Base-by-base conservation (phyloP, 2,329 filamentous ascomycete genomes). In the Trichoderma cornu-damae region DNA sequence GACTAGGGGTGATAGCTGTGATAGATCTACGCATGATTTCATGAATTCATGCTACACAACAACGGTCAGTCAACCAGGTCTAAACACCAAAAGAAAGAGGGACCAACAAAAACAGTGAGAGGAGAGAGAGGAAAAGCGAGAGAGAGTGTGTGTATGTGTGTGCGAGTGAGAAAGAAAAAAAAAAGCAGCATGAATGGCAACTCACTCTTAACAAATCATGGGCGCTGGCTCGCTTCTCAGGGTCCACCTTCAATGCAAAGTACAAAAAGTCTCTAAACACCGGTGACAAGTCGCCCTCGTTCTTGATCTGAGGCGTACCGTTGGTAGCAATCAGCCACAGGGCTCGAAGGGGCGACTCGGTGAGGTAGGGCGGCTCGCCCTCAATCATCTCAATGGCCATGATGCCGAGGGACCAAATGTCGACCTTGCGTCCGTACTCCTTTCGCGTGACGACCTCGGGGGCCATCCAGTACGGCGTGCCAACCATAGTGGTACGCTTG, bases 321-420 rank as follows among this genome's bases (percentile, higher is more conserved):
- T 96, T 96, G 32, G 94, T 97, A 54, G 94, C 94, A 71, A 99
- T 99, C 65, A 99, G 76, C 80, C 94, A 99, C 35, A 99, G 80
- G 1, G 94, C 94, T 60, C 93, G 86, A 22, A 99, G 80, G 4
- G 94, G 94, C 35, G 90, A 95, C 72, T 99, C 94, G 37, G 92
- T 97, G 59, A 99, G 79, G 70, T 97, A 99, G 22, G 94, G 94
- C 11, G 94, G 94, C 72, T 97, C 94, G 70, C 93, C 94, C 75
- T 97, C 94, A 63, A 99, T 96, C 94, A 99, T 99, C 74, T 99
- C 94, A 67, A 99, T 97, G 6, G 94, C 91, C 94, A 99, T 97
- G 75, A 99, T 99, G 59, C 94, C 94, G 43, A 99, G 78, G 59
- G 90, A 96, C 94, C 94, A 99, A 65, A 99, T 96, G 69, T 99